Base-by-base conservation (phyloP, 2,329 filamentous ascomycete genomes). In the Aspergillus calidoustus region DNA sequence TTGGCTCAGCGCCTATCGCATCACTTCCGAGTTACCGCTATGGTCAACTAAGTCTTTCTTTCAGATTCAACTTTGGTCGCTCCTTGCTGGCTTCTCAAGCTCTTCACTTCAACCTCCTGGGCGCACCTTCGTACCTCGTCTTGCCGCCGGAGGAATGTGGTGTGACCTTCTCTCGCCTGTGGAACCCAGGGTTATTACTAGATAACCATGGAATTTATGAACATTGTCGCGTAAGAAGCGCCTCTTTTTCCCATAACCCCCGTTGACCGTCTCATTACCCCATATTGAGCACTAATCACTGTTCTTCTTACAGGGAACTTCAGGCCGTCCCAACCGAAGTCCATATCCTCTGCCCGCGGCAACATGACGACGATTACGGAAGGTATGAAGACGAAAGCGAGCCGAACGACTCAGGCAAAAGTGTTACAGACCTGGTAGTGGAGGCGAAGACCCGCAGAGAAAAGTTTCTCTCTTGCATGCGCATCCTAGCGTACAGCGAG, bases 331-430 rank as follows among this genome's bases (percentile, higher is more conserved):
- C 79, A 5, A 73, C 77, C 43, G 74, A 84, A 15, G 77, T 81
- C 25, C 90, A 93, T 70, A 81, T 91, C 56, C 85, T 92, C 62
- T 93, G 90, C 64, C 89, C 90, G 1, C 87, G 86, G 63, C 76
- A 86, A 59, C 78, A 81, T 67, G 84, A 87, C 51, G 85, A 90
- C 1, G 90, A 92, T 64, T 75, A 76, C 22, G 84, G 86, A 65
- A 83, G 88, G 69, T 92, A 92, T 75, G 83, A 88, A 23, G 83
- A 88, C 48, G 73, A 77, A 5, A 77, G 79, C 3, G 82, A 84
- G 17, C 76, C 79, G 15, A 81, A 80, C 46, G 77, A 87, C 44
- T 81, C 82, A 7, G 66, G 71, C 7, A 74, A 70, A 46, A 68
- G 60, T 15, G 69, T 73, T 48, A 69, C 67, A 51, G 68, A 76